Evolutionary conservation across 306 rosid species (phyloP).

Genomic region (Trifolium fragiferum): DNA sequence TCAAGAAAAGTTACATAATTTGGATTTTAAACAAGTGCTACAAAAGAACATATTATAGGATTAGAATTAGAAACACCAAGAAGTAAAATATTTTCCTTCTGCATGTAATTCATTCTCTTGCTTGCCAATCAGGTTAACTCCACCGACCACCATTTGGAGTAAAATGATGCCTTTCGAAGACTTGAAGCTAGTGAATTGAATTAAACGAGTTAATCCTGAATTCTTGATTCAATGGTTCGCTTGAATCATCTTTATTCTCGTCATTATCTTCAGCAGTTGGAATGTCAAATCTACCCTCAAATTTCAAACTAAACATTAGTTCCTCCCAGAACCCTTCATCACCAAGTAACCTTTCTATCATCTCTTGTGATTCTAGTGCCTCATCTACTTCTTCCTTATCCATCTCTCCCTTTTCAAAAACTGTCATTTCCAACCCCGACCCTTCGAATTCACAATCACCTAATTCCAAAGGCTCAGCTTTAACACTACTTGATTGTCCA

Average conservation of each 20-base stretch:
- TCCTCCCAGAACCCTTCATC: constrained; percentile 71
- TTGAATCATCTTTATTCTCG: constrained; percentile 62
- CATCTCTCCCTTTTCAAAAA: constrained; percentile 53
- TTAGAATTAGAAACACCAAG: constrained; percentile 55
- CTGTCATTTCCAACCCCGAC: constrained; percentile 90
- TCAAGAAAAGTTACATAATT: constrained; percentile 50
- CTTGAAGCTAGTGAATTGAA: constrained; percentile 11
- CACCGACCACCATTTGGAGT: constrained; percentile 1
- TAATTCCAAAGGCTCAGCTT: constrained; percentile 63
- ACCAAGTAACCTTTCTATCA: background rate
- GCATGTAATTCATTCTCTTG: background rate
- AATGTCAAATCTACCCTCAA: constrained; percentile 47
- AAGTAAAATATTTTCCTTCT: constrained; percentile 39
- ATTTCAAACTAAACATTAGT: constrained; percentile 41
- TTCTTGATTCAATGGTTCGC: constrained; percentile 43
- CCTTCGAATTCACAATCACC: constrained; percentile 51
- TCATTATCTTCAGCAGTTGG: constrained; percentile 40
- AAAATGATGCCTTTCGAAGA: background rate
- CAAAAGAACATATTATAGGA: constrained; percentile 44
- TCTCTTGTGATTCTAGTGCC: constrained; percentile 7
- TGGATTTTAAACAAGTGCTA: constrained; percentile 40
- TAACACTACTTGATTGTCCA: constrained; percentile 45
- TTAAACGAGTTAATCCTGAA: constrained; percentile 27
- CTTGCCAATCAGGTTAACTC: constrained; percentile 32
- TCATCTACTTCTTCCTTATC: constrained; percentile 36